Percentiles rank a stretch among this genome's conserved stretches.
Evolutionary conservation across 2,329 filamentous ascomycete genomes (phyloP).

Genomic region (Phaeomoniella chlamydospora): DNA sequence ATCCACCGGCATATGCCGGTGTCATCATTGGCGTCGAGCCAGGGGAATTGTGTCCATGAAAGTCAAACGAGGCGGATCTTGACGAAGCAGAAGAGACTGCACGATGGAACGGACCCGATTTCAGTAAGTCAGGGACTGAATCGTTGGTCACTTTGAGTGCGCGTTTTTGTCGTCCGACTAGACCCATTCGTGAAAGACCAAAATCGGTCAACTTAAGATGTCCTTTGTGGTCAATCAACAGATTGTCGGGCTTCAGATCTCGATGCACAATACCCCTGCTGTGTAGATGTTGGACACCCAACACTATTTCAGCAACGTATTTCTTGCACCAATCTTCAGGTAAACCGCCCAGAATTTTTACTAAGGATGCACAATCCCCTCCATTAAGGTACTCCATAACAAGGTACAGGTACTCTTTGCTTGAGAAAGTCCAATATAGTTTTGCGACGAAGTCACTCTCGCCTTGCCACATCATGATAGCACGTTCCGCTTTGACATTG

Average conservation of each 20-base stretch:
- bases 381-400: constrained; percentile 99
- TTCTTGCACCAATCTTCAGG: constrained; percentile 98
- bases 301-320: constrained; percentile 86
- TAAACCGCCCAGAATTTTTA: constrained; percentile 82
- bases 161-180: constrained; percentile 91
- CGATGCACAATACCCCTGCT: constrained; percentile 90
- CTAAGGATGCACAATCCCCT: constrained; percentile 88
- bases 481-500: constrained; percentile 94
- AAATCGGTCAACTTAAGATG: constrained; percentile 97
- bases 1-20: constrained; percentile 51
- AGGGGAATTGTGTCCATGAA: constrained; percentile 68
- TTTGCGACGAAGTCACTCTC: constrained; percentile 99
- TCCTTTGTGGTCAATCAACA: constrained; percentile 91
- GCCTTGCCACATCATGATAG: constrained; percentile 99
- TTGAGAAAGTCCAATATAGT: constrained; percentile 98
- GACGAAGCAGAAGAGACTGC: constrained; percentile 81
- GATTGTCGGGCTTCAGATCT: constrained; percentile 91
- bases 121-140: constrained; percentile 80
- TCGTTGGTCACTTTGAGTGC: constrained; percentile 67
- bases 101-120: constrained; percentile 76
- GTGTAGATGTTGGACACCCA: constrained; percentile 95
- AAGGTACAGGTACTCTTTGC: constrained; percentile 95
- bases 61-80: constrained; percentile 82
- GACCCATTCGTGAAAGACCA: constrained; percentile 89
- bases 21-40: constrained; percentile 75